Evolutionary conservation across 2,329 filamentous ascomycete genomes (phyloP).

Genomic region (Penicillium sp.): DNA sequence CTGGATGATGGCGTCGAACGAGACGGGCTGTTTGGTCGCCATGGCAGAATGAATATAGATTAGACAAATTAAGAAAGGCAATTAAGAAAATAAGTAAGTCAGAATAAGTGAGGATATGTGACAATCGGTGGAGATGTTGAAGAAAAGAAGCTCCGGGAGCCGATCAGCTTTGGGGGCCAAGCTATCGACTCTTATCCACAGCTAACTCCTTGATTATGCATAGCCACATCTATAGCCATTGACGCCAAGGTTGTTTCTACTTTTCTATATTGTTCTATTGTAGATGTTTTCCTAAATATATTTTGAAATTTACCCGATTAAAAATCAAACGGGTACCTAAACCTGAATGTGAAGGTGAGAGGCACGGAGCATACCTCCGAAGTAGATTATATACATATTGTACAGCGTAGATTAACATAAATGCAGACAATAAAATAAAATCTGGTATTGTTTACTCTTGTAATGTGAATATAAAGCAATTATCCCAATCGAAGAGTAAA

Average conservation of each 20-base stretch:
- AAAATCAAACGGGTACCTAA: not conserved
- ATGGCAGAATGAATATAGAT: constrained; percentile 27
- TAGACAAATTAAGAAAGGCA: not conserved
- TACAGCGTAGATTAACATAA: not conserved
- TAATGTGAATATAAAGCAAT: not conserved
- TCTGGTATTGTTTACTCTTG: not conserved
- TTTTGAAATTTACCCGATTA: not conserved
- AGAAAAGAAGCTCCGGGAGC: constrained; percentile 18
- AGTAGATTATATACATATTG: not conserved
- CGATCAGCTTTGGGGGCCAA: constrained; percentile 4
- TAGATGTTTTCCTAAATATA: not conserved
- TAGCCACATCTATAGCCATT: not conserved
- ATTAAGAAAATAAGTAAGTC: not conserved
- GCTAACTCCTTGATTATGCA: not conserved
- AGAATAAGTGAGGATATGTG: not conserved
- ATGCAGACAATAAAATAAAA: not conserved
- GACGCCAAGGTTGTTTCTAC: not conserved
- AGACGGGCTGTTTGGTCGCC: constrained; percentile 40
- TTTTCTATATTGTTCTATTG: not conserved
- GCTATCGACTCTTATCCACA: not conserved
- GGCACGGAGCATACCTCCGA: not conserved
- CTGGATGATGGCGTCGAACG: constrained; percentile 55
- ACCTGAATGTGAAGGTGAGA: not conserved
- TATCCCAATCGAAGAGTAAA: constrained; percentile 60
- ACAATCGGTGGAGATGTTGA: not conserved